Conservation (phyloP, 169 alveolate species). For the Cryptosporidium sp. region DNA sequence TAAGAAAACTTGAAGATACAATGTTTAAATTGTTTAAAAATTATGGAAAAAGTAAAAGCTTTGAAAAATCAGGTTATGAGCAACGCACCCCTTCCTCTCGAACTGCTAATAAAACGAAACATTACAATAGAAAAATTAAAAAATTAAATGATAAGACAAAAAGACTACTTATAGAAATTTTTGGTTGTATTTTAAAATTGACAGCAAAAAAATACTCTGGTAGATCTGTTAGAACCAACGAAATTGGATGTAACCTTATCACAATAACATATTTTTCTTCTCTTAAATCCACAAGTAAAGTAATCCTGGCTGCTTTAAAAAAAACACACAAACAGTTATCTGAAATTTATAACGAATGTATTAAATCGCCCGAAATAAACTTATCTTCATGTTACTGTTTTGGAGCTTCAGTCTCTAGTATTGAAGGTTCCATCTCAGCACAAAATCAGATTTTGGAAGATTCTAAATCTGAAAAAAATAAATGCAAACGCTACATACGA, state of each 20-base stretch:
- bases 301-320: not conserved
- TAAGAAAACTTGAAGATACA: not conserved
- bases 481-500: not conserved
- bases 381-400: not conserved
- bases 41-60: not conserved
- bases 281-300: not conserved
- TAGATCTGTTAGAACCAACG: not conserved
- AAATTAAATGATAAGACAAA: too few relatives aligned
- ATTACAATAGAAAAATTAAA: too few relatives aligned
- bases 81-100: not conserved
- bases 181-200: not conserved
- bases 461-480: not conserved
- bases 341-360: not conserved
- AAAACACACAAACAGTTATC: not conserved
- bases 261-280: not conserved
- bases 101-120: too few relatives aligned
- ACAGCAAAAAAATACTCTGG: not conserved
- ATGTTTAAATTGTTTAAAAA: too few relatives aligned
- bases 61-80: not conserved
- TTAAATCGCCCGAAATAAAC: not conserved
- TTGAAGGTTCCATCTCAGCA: not conserved
- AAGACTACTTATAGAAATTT: not conserved
- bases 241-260: not conserved
- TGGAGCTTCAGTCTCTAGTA: not conserved
- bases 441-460: not conserved